phyloP scores from a whole-genome alignment of 2,329 filamentous ascomycete genomes.

The Aspergillus hiratsukae region DNA sequence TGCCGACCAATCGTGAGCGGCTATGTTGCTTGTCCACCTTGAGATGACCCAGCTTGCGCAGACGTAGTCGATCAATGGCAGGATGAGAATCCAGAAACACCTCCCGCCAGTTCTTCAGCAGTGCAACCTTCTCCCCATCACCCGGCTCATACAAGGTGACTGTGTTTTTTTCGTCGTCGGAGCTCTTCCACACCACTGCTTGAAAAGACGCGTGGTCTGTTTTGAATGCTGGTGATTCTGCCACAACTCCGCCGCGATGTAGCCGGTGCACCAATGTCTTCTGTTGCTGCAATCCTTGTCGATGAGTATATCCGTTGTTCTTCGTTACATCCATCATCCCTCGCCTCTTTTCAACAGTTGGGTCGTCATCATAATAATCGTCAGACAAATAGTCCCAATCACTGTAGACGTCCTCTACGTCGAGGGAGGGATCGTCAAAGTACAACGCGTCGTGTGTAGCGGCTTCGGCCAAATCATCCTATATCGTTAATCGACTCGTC shows the following conservation, averaged over 20 bases:
- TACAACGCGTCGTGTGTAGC: conserved; percentile 38
- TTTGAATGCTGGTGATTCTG: conserved; percentile 5
- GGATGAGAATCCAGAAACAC: conserved; percentile 37
- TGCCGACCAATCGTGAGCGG: neutral
- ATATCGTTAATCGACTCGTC: neutral
- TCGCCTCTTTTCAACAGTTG: conserved; percentile 25
- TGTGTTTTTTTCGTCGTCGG: conserved; percentile 20
- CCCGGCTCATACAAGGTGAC: conserved; percentile 35
- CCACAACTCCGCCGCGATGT: neutral
- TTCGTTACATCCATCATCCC: conserved; percentile 8
- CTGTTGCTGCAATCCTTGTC: conserved; percentile 3
- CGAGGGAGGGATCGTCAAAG: conserved; percentile 36
- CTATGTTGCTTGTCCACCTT: neutral
- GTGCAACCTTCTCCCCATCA: conserved; percentile 38
- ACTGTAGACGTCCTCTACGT: conserved; percentile 38
- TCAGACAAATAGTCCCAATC: conserved; percentile 46
- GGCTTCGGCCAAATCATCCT: conserved; percentile 43
- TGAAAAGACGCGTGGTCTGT: conserved; percentile 32
- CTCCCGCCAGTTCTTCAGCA: conserved; percentile 45
- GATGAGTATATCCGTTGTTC: conserved; percentile 10
- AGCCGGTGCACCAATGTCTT: conserved; percentile 15
- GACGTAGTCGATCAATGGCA: conserved; percentile 20
- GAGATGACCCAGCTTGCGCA: conserved; percentile 10
- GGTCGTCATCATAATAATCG: conserved; percentile 43
- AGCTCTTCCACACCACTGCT: conserved; percentile 38